phyloP scores from a whole-genome alignment of 352 stramenopile species.

The Phytophthora hibernalis region DNA sequence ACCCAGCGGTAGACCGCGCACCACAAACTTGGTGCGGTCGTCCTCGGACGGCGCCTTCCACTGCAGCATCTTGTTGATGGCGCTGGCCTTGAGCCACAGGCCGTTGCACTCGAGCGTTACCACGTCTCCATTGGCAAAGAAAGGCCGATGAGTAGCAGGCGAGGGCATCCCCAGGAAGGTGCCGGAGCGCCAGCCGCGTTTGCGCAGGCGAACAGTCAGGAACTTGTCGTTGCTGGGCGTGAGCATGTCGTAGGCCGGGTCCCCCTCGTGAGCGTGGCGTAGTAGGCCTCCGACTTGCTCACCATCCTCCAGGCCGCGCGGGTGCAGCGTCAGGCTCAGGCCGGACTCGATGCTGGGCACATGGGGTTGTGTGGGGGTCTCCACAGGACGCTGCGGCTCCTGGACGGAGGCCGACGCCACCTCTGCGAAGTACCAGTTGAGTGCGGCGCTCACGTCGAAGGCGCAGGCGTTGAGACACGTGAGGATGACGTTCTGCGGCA shows the following conservation, averaged over 20 bases:
- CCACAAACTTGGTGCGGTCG: constrained; percentile 87
- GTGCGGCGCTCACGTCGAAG: constrained; percentile 85
- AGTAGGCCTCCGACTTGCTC: constrained; percentile 88
- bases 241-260: constrained; percentile 81
- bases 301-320: constrained; percentile 77
- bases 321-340: constrained; percentile 78
- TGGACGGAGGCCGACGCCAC: constrained; percentile 42
- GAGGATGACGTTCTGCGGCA: constrained; percentile 86
- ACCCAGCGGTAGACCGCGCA: constrained; percentile 79
- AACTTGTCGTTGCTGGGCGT: constrained; percentile 89
- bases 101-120: constrained; percentile 90
- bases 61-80: constrained; percentile 86
- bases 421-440: constrained; percentile 92
- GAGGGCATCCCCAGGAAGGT: constrained; percentile 36
- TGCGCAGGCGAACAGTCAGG: constrained; percentile 78
- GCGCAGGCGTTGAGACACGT: constrained; percentile 82
- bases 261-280: constrained; percentile 79
- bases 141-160: constrained; percentile 59
- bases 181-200: constrained; percentile 70
- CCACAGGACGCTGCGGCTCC: background rate
- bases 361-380: background rate
- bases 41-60: constrained; percentile 88
- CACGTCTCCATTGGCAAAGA: constrained; percentile 86
- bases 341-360: constrained; percentile 75
- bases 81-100: constrained; percentile 78